Conservation (phyloP, 2,329 filamentous ascomycete genomes). For the Botrytis fabae region DNA sequence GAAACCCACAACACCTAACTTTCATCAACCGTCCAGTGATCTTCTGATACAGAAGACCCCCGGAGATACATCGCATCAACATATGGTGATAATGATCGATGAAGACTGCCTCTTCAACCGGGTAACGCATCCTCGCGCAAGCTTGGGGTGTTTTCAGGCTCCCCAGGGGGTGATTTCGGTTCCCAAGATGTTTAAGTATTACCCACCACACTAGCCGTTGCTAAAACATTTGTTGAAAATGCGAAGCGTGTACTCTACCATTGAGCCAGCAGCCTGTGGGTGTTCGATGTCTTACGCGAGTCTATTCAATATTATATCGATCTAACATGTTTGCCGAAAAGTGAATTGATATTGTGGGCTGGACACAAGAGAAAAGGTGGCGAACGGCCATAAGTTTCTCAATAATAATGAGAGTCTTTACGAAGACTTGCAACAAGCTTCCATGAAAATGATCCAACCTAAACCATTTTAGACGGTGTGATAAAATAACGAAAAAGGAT, state of each 20-base stretch:
- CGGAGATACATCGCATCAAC: too few relatives aligned
- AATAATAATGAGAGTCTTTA: background rate
- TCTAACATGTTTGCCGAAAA: background rate
- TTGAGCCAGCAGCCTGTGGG: conserved; percentile 6
- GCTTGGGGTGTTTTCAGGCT: background rate
- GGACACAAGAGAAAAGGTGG: too few relatives aligned
- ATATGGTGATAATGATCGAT: conserved; percentile 6
- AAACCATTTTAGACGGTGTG: background rate
- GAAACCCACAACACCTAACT: background rate
- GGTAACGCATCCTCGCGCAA: conserved; percentile 1
- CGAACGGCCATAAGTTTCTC: rapidly evolving
- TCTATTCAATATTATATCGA: background rate
- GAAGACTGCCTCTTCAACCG: conserved; percentile 13
- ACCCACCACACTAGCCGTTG: conserved; percentile 3
- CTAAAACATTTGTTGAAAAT: conserved; percentile 5
- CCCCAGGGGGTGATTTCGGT: conserved; percentile 12
- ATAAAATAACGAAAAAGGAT: too few relatives aligned
- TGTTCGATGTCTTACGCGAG: background rate
- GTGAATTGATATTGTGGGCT: background rate
- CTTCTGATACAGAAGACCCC: background rate
- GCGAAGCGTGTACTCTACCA: background rate
- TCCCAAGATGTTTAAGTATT: conserved; percentile 8
- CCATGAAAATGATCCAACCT: background rate
- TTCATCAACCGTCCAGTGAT: background rate
- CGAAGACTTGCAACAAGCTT: background rate